Conservation (phyloP, 495 filamentous ascomycete genomes). For the Hyaloscypha bicolor region DNA sequence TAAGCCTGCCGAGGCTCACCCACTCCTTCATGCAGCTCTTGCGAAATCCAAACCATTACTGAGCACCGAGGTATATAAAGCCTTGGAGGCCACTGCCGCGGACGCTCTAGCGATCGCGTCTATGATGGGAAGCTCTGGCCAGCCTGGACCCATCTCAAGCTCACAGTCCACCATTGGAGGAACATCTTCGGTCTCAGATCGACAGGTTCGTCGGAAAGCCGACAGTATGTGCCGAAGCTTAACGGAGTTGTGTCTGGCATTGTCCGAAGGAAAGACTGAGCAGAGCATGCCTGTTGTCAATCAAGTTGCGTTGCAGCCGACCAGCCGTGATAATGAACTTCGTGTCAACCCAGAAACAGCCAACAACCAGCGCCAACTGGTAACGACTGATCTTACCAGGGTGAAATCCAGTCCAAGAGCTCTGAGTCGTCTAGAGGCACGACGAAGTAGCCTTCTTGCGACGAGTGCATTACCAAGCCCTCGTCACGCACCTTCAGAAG, state of each 20-base stretch:
- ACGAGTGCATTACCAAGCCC: conserved; percentile 37
- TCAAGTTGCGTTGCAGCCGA: conserved; percentile 29
- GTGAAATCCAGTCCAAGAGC: conserved; percentile 60
- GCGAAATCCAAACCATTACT: conserved; percentile 71
- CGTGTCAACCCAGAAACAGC: conserved; percentile 10
- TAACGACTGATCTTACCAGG: conserved; percentile 48
- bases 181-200: conserved; percentile 64
- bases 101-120: conserved; percentile 78
- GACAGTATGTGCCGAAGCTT: conserved; percentile 91
- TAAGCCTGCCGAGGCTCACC: conserved; percentile 58
- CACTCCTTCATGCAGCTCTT: conserved; percentile 78
- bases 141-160: conserved; percentile 61
- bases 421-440: conserved; percentile 71
- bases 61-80: conserved; percentile 69
- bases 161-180: conserved; percentile 63
- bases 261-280: conserved; percentile 61
- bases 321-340: conserved; percentile 33
- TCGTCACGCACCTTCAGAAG: conserved; percentile 30
- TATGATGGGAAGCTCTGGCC: conserved; percentile 68
- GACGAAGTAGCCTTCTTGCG: conserved; percentile 61
- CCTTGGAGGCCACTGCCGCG: conserved; percentile 78
- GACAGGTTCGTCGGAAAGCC: conserved; percentile 83
- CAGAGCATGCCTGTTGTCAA: conserved; percentile 1
- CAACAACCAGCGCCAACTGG: conserved; percentile 38
- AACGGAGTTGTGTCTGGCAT: conserved; percentile 87